Conservation (phyloP, 2,329 filamentous ascomycete species). For the Setomelanomma holmii region DNA sequence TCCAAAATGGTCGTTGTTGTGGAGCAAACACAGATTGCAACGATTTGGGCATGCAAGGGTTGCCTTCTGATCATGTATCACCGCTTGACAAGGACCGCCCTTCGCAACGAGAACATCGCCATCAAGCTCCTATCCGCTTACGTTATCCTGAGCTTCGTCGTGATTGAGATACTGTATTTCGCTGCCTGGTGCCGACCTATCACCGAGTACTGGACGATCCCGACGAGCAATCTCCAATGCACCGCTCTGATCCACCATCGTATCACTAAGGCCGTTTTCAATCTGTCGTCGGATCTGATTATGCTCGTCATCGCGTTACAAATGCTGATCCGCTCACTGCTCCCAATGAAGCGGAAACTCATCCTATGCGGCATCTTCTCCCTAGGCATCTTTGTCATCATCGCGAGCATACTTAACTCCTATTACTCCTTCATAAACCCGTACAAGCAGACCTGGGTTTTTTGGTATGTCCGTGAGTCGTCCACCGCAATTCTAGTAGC, state of each 20-base stretch:
- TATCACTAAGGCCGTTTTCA: constrained; percentile 52
- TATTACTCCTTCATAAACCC: constrained; percentile 48
- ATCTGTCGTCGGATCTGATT: constrained; percentile 55
- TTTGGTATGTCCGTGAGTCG: constrained; percentile 42
- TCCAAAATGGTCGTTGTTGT: constrained; percentile 61
- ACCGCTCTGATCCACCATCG: constrained; percentile 44
- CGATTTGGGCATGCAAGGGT: constrained; percentile 61
- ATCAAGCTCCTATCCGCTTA: constrained; percentile 57
- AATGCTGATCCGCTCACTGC: constrained; percentile 52
- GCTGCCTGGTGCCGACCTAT: constrained; percentile 63
- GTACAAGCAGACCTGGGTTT: constrained; percentile 36
- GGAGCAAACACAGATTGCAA: constrained; percentile 60
- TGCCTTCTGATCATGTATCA: constrained; percentile 63
- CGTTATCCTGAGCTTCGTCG: constrained; percentile 55
- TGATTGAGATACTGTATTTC: constrained; percentile 59
- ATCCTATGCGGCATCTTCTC: constrained; percentile 64
- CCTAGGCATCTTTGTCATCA: constrained; percentile 59
- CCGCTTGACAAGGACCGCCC: constrained; percentile 53
- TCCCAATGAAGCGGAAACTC: constrained; percentile 59
- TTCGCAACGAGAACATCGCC: constrained; percentile 33
- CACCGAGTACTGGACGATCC: constrained; percentile 60
- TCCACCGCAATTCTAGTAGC: constrained; percentile 53
- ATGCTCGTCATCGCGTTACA: constrained; percentile 56
- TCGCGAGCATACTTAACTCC: constrained; percentile 58
- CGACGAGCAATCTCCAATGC: constrained; percentile 47